A percentile compares a stretch with the other conserved stretches of the same genome.
phyloP scores from a whole-genome alignment of 2,329 filamentous ascomycete genomes.

The Dactylellina leptospora region DNA sequence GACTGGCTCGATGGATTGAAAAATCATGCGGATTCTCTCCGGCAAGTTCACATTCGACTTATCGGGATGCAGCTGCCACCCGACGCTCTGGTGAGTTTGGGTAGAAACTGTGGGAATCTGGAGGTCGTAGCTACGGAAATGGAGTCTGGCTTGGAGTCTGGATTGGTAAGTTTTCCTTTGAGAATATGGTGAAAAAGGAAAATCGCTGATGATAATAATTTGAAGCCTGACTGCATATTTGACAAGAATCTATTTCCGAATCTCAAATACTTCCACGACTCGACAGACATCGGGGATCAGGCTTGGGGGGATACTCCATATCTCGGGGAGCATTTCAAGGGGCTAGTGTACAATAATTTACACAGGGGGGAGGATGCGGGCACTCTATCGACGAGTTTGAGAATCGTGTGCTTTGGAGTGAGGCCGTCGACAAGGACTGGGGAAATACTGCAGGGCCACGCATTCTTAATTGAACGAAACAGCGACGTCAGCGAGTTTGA shows the following conservation, averaged over 20 bases:
- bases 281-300: constrained; percentile 8
- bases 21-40: constrained; percentile 29
- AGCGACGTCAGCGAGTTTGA: neutral
- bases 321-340: neutral
- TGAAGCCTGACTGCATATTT: constrained; percentile 34
- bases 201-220: too few species aligned
- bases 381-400: constrained; percentile 5
- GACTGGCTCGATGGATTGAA: constrained; percentile 22
- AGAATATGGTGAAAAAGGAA: too few species aligned
- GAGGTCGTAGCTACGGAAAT: constrained; percentile 17
- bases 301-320: neutral
- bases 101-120: constrained; percentile 21
- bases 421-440: neutral
- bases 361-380: neutral
- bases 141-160: constrained; percentile 13
- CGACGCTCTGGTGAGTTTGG: constrained; percentile 4
- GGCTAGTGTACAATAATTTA: constrained; percentile 6
- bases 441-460: constrained; percentile 6
- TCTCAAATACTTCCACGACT: constrained; percentile 34
- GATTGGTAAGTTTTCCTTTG: constrained; percentile 5
- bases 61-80: neutral
- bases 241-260: constrained; percentile 22
- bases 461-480: constrained; percentile 15
- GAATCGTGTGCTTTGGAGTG: constrained; percentile 28
- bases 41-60: constrained; percentile 20